Percentiles rank a stretch among this genome's conserved stretches.
Conservation (phyloP, 441 rosid species). For the Gossypium armourianum region DNA sequence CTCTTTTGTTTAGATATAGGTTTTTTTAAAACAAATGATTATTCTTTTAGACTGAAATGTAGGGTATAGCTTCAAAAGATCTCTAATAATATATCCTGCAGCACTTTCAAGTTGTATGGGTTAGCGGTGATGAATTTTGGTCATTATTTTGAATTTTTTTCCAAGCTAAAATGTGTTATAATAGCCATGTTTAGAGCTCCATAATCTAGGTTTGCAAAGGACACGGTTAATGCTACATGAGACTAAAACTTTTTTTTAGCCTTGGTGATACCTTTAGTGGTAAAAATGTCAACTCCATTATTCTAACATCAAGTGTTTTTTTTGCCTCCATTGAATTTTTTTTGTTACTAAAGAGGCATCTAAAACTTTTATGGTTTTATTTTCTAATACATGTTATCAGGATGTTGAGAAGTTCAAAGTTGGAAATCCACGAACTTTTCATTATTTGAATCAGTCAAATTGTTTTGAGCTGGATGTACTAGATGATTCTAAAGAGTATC, state of each 20-base stretch:
- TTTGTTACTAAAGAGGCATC: not conserved
- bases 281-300: not conserved
- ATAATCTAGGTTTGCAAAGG: not conserved
- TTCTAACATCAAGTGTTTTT: not conserved
- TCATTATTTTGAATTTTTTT: not conserved
- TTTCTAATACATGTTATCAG: conserved; percentile 27
- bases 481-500: conserved; percentile 69
- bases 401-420: conserved; percentile 64
- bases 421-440: conserved; percentile 69
- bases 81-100: not conserved
- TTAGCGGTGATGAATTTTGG: not conserved
- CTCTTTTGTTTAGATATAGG: not conserved
- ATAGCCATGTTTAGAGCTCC: not conserved
- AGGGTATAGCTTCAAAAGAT: not conserved
- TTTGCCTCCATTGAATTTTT: not conserved
- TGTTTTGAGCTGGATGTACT: conserved; percentile 58
- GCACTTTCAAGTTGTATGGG: not conserved
- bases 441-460: conserved; percentile 81
- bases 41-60: not conserved
- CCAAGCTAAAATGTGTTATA: not conserved
- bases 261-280: not conserved
- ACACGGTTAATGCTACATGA: not conserved
- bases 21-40: not conserved
- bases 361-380: not conserved
- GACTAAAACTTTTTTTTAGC: not conserved